These are phyloP conservation scores for Pugionium cornutum DNA, from an alignment of 345 rosid species.

Conservation along the genomic window DNA sequence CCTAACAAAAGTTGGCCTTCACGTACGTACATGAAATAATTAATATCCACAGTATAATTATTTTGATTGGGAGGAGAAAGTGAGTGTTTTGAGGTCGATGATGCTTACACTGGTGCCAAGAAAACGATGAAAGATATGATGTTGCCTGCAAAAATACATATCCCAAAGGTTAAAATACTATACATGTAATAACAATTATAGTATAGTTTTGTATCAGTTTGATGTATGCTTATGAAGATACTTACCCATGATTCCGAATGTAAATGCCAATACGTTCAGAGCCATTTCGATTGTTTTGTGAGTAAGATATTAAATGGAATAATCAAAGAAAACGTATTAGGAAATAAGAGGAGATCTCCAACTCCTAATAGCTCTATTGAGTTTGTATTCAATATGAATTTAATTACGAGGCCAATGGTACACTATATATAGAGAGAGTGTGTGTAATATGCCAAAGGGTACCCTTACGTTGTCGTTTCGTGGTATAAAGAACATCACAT, in stretches of 20 bases:
- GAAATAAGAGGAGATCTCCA: constrained; percentile 7
- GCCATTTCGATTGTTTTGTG: constrained; percentile 23
- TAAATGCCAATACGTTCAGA: constrained; percentile 33
- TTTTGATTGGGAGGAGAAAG: neutral
- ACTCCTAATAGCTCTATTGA: constrained; percentile 29
- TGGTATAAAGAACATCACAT: constrained; percentile 17
- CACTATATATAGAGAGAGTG: constrained; percentile 30
- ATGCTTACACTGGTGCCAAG: constrained; percentile 71
- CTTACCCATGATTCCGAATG: constrained; percentile 43
- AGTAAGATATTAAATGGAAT: constrained; percentile 4
- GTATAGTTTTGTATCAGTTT: neutral
- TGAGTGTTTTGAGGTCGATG: constrained; percentile 1
- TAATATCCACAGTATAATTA: neutral
- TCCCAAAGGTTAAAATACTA: neutral
- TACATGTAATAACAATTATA: neutral
- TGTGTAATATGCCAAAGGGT: neutral
- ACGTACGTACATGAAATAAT: constrained; percentile 5
- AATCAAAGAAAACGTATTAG: constrained; percentile 9
- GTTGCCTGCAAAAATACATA: constrained; percentile 50
- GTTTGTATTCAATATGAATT: constrained; percentile 29
- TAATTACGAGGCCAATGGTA: constrained; percentile 18
- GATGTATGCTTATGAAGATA: constrained; percentile 9
- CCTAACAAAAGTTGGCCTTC: constrained; percentile 65
- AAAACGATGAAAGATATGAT: constrained; percentile 60
- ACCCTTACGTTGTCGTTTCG: constrained; percentile 29